These are phyloP conservation scores for Fusarium nygamai DNA, from an alignment of 2,329 filamentous ascomycete genomes.

Conservation along the genomic window DNA sequence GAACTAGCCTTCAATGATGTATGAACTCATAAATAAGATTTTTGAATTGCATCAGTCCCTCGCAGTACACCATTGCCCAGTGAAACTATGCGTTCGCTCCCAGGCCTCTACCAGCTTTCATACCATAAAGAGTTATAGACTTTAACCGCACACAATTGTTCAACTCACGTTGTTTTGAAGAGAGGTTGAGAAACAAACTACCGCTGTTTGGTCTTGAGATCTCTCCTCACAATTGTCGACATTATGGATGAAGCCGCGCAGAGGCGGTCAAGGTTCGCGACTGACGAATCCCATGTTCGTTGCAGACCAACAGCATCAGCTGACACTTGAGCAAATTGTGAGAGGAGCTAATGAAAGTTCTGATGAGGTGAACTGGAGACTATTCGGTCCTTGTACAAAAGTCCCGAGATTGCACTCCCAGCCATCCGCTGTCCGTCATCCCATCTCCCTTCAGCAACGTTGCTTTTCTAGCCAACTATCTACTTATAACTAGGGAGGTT, in stretches of 20 bases:
- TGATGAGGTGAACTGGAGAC: not conserved
- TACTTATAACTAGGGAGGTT: not conserved
- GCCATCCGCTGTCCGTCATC: not conserved
- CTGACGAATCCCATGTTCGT: not conserved
- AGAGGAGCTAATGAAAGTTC: not conserved
- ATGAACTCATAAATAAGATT: too few relatives aligned
- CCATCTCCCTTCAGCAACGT: not conserved
- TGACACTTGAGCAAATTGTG: not conserved
- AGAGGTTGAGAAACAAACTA: not conserved
- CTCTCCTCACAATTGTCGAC: not conserved
- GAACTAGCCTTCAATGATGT: not conserved
- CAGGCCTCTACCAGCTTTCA: not conserved
- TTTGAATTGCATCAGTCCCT: not conserved
- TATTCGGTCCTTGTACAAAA: not conserved
- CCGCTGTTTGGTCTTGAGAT: not conserved
- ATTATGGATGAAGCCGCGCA: not conserved
- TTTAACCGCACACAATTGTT: not conserved
- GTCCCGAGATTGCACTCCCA: not conserved
- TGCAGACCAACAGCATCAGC: not conserved
- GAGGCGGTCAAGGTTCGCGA: not conserved
- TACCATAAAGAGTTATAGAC: not conserved
- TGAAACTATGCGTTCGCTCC: not conserved
- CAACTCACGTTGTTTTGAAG: not conserved
- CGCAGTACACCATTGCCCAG: not conserved
- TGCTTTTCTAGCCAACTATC: not conserved